Evolutionary conservation across 495 filamentous ascomycete genomes (phyloP), one percentile per base, ranked within the genome.

Genomic region (Xylaria palmicola): DNA sequence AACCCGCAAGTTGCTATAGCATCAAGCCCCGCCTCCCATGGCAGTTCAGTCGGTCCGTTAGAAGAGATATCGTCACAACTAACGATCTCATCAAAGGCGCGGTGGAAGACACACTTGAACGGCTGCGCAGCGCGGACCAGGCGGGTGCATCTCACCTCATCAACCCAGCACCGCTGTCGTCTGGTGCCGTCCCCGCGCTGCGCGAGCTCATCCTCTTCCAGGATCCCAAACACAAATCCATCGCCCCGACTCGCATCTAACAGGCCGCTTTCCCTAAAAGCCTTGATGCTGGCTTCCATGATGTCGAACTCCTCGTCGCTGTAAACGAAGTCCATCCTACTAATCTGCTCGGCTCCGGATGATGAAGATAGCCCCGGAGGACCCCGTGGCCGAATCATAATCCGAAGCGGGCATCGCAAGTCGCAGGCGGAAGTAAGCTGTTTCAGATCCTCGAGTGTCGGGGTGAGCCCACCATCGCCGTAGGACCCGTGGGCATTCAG

Each of bases 341-440:
- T 19, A 1, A 24, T 13, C 17, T 17, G 27, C 17, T 15, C 40
- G 10, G 41, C 41, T 9, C 24, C 48, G 1, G 34, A 2, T 43
- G 39, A 20, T 5, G 26, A 19, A 5, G 26, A 24, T 6, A 24
- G 20, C 12, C 61, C 13, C 0, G 67, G 63, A 3, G 72, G 63
- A 7, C 74, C 75, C 19, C 75, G 71, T 2, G 77, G 77, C n/a
- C 77, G 68, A 52, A 81, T 79, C 78, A 81, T 81, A 53, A 81
- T 56, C 2, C 75, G 74, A 1, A 78, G 59, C 2, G 74, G 63
- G 27, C 70, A 40, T 6, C 32, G 41, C 37, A 34, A 30, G 22
- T 52, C 5, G 15, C 60, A 27, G 1, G 36, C n/a, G 5, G 66
- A 48, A 29, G 52, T 37, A 20, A 34, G 24, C 8, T 56, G n/a